A percentile compares a stretch with the other conserved stretches of the same genome.
Evolutionary conservation across 1,284 basidiomycete species (phyloP).

Genomic region (Schizopora paradoxa): DNA sequence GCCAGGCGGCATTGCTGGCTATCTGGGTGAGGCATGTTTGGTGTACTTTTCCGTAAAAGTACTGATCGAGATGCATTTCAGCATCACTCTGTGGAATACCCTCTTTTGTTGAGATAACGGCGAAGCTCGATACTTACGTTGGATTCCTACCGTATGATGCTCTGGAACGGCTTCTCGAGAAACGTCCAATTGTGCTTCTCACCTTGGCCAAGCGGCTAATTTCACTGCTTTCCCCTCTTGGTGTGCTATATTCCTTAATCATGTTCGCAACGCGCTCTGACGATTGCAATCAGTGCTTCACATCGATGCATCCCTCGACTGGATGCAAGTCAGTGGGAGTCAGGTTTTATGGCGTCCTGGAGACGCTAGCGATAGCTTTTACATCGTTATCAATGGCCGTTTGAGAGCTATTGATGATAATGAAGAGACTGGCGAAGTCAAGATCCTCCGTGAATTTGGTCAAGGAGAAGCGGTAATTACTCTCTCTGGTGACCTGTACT

Average conservation of each 20-base stretch:
- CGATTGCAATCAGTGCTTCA: constrained; percentile 70
- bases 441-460: constrained; percentile 90
- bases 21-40: constrained; percentile 57
- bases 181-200: constrained; percentile 89
- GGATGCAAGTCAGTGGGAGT: constrained; percentile 95
- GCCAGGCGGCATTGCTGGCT: constrained; percentile 97
- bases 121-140: constrained; percentile 96
- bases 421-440: constrained; percentile 67
- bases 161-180: constrained; percentile 86
- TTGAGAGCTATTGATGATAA: constrained; percentile 77
- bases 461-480: constrained; percentile 67
- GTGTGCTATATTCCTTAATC: constrained; percentile 36
- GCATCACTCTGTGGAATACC: constrained; percentile 88
- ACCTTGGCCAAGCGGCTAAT: constrained; percentile 96
- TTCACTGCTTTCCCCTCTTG: constrained; percentile 87
- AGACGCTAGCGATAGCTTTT: constrained; percentile 90
- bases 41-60: not conserved
- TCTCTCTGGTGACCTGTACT: not conserved
- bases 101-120: constrained; percentile 93
- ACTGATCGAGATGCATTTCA: constrained; percentile 27
- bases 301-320: constrained; percentile 95
- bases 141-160: constrained; percentile 89
- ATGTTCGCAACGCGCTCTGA: not conserved
- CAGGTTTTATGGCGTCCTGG: constrained; percentile 90
- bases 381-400: constrained; percentile 97